Evolutionary conservation across 768 basidiomycete genomes (phyloP), one percentile per base, ranked within the genome.

Genomic region (Lactarius hatsudake): DNA sequence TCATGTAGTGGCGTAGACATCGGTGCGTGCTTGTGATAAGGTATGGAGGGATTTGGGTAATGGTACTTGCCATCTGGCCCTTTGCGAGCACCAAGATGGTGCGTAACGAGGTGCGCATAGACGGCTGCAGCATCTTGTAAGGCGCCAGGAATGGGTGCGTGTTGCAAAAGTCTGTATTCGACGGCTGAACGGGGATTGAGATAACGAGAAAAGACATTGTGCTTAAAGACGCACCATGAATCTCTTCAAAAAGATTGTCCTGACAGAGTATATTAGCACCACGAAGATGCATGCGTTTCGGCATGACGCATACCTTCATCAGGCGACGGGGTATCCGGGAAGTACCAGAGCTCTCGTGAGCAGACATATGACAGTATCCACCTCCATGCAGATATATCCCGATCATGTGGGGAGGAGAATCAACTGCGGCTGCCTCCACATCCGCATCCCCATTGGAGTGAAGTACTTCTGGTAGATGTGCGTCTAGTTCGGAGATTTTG

Each of bases 311-410:
- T 59, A 80, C 84, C 74, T 81, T 76, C 53, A 83, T 78, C 7
- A 84, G 69, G 23, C 80, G 76, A 32, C 81, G 75, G 13, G 84
- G 84, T 58, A 86, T 81, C 61, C 80, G 76, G 2, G 82, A 84
- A 5, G 84, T 82, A 26, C 79, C 71, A 42, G 81, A 76, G 9
- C 72, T 75, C 71, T 85, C 84, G 62, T 84, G 83, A 0, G 82
- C 84, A 28, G 83, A 84, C 82, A 84, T 84, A 67, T 85, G 84
- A 69, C 81, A 84, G 65, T 84, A 85, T 17, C 83, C 84, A 23
- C 84, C 83, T 26, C 84, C 84, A 60, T 85, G 84, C 73, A 84
- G 77, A 74, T 82, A 85, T 18, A 84, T 77, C 2, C 83, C 83
- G 42, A 84, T 76, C 40, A 82, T 54, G 12, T 20, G 61, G 0